phyloP scores from a whole-genome alignment of 352 stramenopile species.

The Pythium insidiosum region DNA sequence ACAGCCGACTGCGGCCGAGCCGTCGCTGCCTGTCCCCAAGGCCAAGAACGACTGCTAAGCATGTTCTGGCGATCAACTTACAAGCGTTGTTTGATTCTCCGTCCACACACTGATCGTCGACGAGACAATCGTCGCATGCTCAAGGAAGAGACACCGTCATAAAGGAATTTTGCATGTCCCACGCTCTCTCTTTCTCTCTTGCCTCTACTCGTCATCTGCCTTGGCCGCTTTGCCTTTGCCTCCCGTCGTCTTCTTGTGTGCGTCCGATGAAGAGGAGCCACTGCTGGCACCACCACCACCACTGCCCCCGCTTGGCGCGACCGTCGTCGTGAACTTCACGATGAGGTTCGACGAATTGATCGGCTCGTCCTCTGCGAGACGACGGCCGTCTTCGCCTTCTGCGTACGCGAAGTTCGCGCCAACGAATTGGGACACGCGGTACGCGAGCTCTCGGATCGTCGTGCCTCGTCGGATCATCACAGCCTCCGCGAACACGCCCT shows the following conservation, averaged over 20 bases:
- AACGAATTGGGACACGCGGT: constrained; percentile 56
- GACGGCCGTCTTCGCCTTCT: constrained; percentile 71
- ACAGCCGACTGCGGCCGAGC: constrained; percentile 17
- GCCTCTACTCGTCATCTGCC: constrained; percentile 7
- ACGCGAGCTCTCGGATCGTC: constrained; percentile 72
- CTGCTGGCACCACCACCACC: not conserved
- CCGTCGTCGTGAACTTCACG: constrained; percentile 69
- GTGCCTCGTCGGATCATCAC: constrained; percentile 68
- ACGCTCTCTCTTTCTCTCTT: constrained; percentile 4
- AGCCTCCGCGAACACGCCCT: constrained; percentile 71
- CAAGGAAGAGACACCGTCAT: no score
- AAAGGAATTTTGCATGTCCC: no score
- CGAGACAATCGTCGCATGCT: no score
- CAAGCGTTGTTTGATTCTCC: no score
- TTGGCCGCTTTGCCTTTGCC: constrained; percentile 21
- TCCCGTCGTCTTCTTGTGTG: constrained; percentile 16
- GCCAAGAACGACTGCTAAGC: constrained; percentile 15
- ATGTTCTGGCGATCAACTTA: no score
- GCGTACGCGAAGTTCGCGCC: constrained; percentile 73
- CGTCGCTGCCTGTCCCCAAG: not conserved
- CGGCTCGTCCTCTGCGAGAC: constrained; percentile 61
- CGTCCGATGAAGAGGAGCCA: not conserved
- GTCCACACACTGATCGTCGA: no score
- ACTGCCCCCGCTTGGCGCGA: constrained; percentile 26
- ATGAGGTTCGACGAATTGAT: constrained; percentile 58